These are phyloP conservation scores for Chaetomium olivaceum DNA, from an alignment of 2,329 filamentous ascomycete genomes.

Conservation along the genomic window DNA sequence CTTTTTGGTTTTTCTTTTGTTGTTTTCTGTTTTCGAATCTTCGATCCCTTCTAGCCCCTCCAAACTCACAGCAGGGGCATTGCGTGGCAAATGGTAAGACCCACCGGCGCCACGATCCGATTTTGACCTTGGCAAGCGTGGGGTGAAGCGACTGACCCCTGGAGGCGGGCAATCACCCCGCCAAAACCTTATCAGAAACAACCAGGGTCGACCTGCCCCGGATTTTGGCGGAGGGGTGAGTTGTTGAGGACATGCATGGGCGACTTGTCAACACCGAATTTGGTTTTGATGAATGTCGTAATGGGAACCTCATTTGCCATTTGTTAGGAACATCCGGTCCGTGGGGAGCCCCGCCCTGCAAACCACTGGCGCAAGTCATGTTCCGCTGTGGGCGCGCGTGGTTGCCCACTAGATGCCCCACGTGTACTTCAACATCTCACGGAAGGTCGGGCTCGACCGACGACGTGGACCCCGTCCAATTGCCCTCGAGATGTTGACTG, in stretches of 20 bases:
- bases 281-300: background rate
- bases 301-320: background rate
- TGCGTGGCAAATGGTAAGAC: background rate
- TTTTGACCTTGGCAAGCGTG: slow-evolving; percentile 10
- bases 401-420: slow-evolving; percentile 11
- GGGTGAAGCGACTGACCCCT: slow-evolving; percentile 2
- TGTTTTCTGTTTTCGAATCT: too few relatives aligned
- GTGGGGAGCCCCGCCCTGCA: background rate
- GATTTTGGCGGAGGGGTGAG: slow-evolving; percentile 14
- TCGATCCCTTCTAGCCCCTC: too few relatives aligned
- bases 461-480: background rate
- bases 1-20: too few relatives aligned
- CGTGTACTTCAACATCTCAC: background rate
- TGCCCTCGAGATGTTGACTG: background rate
- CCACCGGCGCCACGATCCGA: slow-evolving; percentile 15
- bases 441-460: background rate
- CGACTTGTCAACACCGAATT: background rate
- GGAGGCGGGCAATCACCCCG: slow-evolving; percentile 5
- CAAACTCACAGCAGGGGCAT: background rate
- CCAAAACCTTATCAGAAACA: slow-evolving; percentile 8
- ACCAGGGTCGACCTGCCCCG: slow-evolving; percentile 14
- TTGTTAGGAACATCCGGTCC: background rate
- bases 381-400: background rate
- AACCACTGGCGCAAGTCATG: background rate
- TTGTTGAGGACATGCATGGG: background rate